These are phyloP conservation scores for Antarctomyces pellizariae DNA, from an alignment of 495 filamentous ascomycete genomes.

Conservation along the genomic window DNA sequence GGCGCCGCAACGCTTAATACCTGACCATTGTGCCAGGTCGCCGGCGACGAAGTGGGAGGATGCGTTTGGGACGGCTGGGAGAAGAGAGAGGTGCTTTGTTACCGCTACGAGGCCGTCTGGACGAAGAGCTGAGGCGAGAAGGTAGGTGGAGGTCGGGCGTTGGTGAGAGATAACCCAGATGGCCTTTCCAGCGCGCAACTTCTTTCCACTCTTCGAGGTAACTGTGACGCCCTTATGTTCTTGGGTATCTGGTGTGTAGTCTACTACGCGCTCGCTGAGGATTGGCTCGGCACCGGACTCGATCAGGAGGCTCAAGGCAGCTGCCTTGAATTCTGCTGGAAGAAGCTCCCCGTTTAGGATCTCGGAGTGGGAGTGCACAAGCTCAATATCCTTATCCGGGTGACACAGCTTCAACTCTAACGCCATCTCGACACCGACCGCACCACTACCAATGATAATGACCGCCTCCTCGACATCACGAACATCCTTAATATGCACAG, in stretches of 20 bases:
- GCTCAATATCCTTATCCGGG: conserved; percentile 32
- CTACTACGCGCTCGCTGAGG: conserved; percentile 22
- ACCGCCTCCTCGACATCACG: too few relatives aligned
- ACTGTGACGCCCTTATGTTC: conserved; percentile 18
- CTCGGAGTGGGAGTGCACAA: conserved; percentile 39
- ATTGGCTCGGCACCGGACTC: conserved; percentile 33
- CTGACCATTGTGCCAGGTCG: conserved; percentile 32
- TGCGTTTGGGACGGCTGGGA: conserved; percentile 15
- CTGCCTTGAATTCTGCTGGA: conserved; percentile 37
- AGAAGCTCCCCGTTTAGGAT: conserved; percentile 44
- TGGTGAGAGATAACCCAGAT: conserved; percentile 34
- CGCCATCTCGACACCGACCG: conserved; percentile 51
- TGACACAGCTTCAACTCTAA: conserved; percentile 36
- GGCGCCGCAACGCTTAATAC: conserved; percentile 45
- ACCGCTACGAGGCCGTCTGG: conserved; percentile 22
- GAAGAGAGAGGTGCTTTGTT: background rate
- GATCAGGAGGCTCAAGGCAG: conserved; percentile 22
- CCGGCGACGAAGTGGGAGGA: conserved; percentile 33
- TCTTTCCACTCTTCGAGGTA: conserved; percentile 28
- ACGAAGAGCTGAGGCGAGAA: conserved; percentile 24
- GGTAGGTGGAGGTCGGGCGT: conserved; percentile 27
- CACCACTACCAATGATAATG: too few relatives aligned
- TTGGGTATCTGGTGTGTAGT: conserved; percentile 14
- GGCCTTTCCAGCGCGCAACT: conserved; percentile 28
- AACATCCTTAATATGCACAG: conserved; percentile 20